These are phyloP conservation scores for Amoebophrya sp. DNA, from an alignment of 169 alveolate genomes.

Conservation along the genomic window DNA sequence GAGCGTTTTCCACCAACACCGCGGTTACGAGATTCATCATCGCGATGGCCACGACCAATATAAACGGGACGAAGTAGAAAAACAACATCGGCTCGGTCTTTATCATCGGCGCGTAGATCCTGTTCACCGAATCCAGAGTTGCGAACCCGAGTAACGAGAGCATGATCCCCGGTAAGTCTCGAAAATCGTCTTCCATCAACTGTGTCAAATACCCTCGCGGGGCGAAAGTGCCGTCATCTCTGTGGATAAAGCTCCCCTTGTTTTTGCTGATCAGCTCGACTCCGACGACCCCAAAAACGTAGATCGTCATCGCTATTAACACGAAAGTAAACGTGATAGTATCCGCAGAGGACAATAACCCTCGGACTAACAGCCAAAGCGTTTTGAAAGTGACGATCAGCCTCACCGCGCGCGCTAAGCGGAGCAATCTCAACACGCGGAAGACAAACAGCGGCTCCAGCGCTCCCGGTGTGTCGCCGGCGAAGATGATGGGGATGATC, in stretches of 20 bases:
- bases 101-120: not conserved
- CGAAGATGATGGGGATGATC: not conserved
- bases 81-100: not conserved
- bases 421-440: constrained; percentile 19
- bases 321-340: not conserved
- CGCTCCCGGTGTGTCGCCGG: not conserved
- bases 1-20: not conserved
- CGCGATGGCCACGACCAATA: not conserved
- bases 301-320: not conserved
- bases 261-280: not conserved
- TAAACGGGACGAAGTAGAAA: constrained; percentile 4
- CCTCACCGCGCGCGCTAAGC: constrained; percentile 24
- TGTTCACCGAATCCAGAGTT: not conserved
- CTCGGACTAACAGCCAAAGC: constrained; percentile 32
- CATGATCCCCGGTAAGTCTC: not conserved
- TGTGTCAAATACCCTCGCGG: not conserved
- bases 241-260: not conserved
- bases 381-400: not conserved
- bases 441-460: constrained; percentile 27
- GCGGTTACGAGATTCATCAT: constrained; percentile 9
- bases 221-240: not conserved
- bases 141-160: not conserved
- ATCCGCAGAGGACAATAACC: not conserved
- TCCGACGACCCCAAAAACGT: not conserved
- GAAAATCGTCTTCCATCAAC: not conserved